Evolutionary conservation across 2,329 filamentous ascomycete genomes (phyloP).

Genomic region (Colletotrichum ledebouriae): DNA sequence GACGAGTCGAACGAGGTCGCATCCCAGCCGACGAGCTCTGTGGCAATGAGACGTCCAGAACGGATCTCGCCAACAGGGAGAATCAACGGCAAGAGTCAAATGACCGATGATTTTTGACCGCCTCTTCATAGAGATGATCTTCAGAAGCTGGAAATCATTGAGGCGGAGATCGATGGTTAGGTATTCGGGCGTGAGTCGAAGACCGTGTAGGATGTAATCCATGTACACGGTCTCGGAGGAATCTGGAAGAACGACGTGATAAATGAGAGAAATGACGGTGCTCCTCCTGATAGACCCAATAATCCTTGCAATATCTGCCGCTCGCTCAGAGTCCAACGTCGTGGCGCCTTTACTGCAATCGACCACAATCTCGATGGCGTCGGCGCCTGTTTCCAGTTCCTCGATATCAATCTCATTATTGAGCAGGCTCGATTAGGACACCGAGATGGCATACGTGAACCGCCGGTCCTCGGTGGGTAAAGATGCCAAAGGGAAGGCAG

Average conservation of each 20-base stretch:
- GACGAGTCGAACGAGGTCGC: conserved; percentile 72
- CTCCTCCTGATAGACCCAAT: conserved; percentile 73
- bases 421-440: conserved; percentile 70
- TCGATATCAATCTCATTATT: conserved; percentile 70
- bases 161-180: conserved; percentile 72
- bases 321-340: conserved; percentile 50
- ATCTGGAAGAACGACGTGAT: conserved; percentile 61
- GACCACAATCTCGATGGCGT: conserved; percentile 75
- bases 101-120: conserved; percentile 73
- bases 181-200: conserved; percentile 74
- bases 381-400: conserved; percentile 74
- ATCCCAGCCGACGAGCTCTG: conserved; percentile 68
- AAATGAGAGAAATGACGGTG: conserved; percentile 71
- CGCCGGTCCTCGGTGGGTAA: conserved; percentile 70
- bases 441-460: conserved; percentile 76
- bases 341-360: conserved; percentile 48
- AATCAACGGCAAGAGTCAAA: conserved; percentile 57
- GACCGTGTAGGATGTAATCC: conserved; percentile 69
- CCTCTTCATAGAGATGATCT: conserved; percentile 65
- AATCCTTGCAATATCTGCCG: conserved; percentile 67
- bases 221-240: conserved; percentile 59
- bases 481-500: conserved; percentile 74
- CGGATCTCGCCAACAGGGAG: conserved; percentile 66
- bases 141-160: conserved; percentile 63
- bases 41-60: conserved; percentile 70